Percentiles rank a stretch among this genome's conserved stretches.
phyloP scores from a whole-genome alignment of 2,329 filamentous ascomycete genomes.

The Alternaria rosae region DNA sequence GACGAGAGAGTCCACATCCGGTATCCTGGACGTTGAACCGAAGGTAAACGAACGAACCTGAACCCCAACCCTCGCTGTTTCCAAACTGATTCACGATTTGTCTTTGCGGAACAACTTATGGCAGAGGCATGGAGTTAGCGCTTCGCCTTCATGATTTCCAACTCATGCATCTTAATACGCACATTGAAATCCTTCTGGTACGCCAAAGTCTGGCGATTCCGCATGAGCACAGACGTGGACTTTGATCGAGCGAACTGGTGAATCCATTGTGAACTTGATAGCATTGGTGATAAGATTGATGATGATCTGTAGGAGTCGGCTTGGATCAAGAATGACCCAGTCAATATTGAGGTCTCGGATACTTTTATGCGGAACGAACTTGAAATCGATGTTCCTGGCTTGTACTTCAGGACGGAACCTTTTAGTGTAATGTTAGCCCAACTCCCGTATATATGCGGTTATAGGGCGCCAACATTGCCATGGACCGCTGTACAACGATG shows the following conservation, averaged over 20 bases:
- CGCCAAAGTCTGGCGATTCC: slow-evolving; percentile 42
- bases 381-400: slow-evolving; percentile 38
- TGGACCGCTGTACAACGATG: slow-evolving; percentile 41
- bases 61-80: slow-evolving; percentile 37
- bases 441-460: background rate
- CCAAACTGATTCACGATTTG: slow-evolving; percentile 22
- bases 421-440: background rate
- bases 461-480: slow-evolving; percentile 41
- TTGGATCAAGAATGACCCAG: slow-evolving; percentile 53
- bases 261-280: slow-evolving; percentile 56
- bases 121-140: background rate
- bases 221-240: slow-evolving; percentile 47
- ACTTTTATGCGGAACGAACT: slow-evolving; percentile 44
- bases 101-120: slow-evolving; percentile 31
- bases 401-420: slow-evolving; percentile 43
- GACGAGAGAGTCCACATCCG: slow-evolving; percentile 39
- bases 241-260: slow-evolving; percentile 44
- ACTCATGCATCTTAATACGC: background rate
- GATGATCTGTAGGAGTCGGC: slow-evolving; percentile 53
- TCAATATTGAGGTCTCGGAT: slow-evolving; percentile 46
- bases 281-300: slow-evolving; percentile 56
- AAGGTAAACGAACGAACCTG: slow-evolving; percentile 37
- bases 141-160: background rate
- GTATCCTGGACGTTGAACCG: slow-evolving; percentile 44
- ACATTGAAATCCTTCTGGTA: slow-evolving; percentile 28